phyloP scores from a whole-genome alignment of 2,329 filamentous ascomycete species.

The Talaromyces marneffei region DNA sequence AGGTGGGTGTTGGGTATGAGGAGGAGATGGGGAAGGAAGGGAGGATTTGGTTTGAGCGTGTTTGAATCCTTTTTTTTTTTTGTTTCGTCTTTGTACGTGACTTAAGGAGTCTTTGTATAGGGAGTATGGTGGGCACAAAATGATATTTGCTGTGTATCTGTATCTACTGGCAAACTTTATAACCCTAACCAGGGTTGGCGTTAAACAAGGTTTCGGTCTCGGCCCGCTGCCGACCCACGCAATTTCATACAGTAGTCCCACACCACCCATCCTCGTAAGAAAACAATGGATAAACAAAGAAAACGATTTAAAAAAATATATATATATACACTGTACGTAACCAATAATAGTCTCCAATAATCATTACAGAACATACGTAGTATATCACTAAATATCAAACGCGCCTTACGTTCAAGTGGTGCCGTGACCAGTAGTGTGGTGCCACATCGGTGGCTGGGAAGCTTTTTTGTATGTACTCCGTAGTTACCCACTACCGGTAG shows the following conservation, averaged over 20 bases:
- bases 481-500: no score
- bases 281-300: not conserved
- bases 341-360: not conserved
- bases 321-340: no score
- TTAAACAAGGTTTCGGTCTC: slow-evolving; percentile 3
- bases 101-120: no score
- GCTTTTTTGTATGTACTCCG: not conserved
- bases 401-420: slow-evolving; percentile 8
- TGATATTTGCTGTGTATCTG: no score
- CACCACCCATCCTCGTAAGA: not conserved
- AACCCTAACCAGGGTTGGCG: not conserved
- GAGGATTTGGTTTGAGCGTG: slow-evolving; percentile 11
- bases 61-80: not conserved
- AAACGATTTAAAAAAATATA: not conserved
- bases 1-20: slow-evolving; percentile 4
- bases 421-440: not conserved
- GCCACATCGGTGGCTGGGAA: slow-evolving; percentile 16
- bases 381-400: not conserved
- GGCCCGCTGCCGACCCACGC: slow-evolving; percentile 9
- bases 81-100: no score
- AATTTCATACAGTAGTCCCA: no score
- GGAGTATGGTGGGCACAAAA: no score
- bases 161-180: no score
- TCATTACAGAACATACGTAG: no score
- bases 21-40: slow-evolving; percentile 3